Base-by-base conservation (phyloP, 164 flowering plant species). In the Berberis vulgaris region DNA sequence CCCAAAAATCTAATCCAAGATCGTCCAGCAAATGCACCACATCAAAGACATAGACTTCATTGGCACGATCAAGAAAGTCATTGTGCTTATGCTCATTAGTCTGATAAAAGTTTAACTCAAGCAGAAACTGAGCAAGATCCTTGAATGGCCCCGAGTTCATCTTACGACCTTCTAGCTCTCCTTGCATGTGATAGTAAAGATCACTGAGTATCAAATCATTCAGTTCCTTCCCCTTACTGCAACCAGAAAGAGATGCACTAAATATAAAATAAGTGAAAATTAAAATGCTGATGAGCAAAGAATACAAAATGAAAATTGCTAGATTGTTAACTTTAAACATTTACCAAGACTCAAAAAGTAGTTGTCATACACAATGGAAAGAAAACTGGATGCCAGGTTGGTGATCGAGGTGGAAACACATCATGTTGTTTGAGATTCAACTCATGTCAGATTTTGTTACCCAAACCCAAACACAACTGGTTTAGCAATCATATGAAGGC, bases 81-180 rank as follows among this genome's bases (percentile, higher is more conserved):
- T 65, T 71, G 49, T 56, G 42, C 54, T 77, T 79, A 38, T 66
- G 76, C 60, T 72, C 77, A 65, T 83, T 78, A 6, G 54, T 65
- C 63, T 76, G 79, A 62, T 74, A 69, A 46, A 78, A 47, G 3
- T 82, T 71, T 12, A 82, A 80, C 47, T 80, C 81, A 40, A 78
- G 62, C 59, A 94, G 77, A 77, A 57, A 86, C 57, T 72, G 80
- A 50, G 78, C 75, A 26, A 94, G 83, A 67, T 91, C 99, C 65
- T 82, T 86, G 68, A 91, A 87, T 69, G 91, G 86, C 43, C 90
- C 90, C 65, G 81, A 64, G 63, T 76, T 75, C 43, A 86, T 81
- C 67, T 72, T 70, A 55, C 96, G 96, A 43, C 95, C 97, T 73
- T 89, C 89, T 64, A 91, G 79, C 82, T 94, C 93, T 64, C 96